phyloP scores from a whole-genome alignment of 352 stramenopile genomes.

The Hyaloperonospora brassicae region DNA sequence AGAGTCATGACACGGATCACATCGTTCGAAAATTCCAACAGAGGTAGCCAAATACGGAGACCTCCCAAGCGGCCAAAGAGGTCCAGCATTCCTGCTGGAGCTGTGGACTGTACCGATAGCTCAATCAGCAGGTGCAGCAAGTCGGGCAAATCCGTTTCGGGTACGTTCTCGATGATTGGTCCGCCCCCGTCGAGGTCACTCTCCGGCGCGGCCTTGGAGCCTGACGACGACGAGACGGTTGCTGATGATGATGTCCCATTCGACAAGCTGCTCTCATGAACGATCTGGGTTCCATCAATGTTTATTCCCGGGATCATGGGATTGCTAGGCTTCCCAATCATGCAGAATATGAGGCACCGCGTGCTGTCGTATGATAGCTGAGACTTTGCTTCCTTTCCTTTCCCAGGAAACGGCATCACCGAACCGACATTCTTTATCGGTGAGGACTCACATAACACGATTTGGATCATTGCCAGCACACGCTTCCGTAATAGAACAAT shows the following conservation, averaged over 20 bases:
- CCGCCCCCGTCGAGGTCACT: slow-evolving; percentile 55
- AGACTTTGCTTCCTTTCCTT: slow-evolving; percentile 58
- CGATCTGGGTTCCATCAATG: slow-evolving; percentile 45
- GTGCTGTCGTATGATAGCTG: slow-evolving; percentile 79
- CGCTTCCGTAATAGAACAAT: slow-evolving; percentile 54
- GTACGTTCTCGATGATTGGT: slow-evolving; percentile 65
- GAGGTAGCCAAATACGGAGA: slow-evolving; percentile 72
- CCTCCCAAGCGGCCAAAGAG: slow-evolving; percentile 69
- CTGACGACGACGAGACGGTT: slow-evolving; percentile 28
- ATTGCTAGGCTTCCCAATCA: slow-evolving; percentile 79
- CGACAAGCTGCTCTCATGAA: slow-evolving; percentile 39
- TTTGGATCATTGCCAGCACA: slow-evolving; percentile 69
- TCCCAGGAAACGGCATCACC: slow-evolving; percentile 43
- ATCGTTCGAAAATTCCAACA: slow-evolving; percentile 68
- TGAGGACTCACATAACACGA: slow-evolving; percentile 70
- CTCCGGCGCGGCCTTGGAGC: slow-evolving; percentile 51
- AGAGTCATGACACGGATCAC: slow-evolving; percentile 75
- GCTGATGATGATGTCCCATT: slow-evolving; percentile 33
- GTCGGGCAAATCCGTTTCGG: slow-evolving; percentile 63
- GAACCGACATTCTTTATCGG: slow-evolving; percentile 39
- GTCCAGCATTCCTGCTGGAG: slow-evolving; percentile 58
- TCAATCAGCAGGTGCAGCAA: slow-evolving; percentile 73
- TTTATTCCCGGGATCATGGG: slow-evolving; percentile 56
- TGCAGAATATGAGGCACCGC: slow-evolving; percentile 77
- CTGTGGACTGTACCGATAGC: slow-evolving; percentile 60